Evolutionary conservation across 164 flowering plant genomes (phyloP), one percentile per base, ranked within the genome.

Genomic region (Santalum album): DNA sequence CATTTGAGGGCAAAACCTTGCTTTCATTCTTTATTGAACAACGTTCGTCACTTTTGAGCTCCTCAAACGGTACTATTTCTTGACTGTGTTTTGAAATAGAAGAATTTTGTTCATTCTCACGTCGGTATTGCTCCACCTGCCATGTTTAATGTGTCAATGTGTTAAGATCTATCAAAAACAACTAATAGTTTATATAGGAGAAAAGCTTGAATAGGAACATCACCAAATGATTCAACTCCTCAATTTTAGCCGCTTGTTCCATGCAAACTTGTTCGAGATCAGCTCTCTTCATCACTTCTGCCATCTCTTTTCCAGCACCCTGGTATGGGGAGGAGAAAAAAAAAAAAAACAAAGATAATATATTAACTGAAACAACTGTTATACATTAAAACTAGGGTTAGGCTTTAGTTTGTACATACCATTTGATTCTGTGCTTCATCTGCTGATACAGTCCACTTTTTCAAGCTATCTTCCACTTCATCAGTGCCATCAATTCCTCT

Each of bases 171-270:
- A 11, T 0, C 15, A 16, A 43, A 22, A 9, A 36, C 25, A n/a
- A n/a, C 40, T 6, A 12, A 24, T 17, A 32, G 35, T 16, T 14
- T 20, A 25, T 5, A 50, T 12, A 18, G 22, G 7, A 26, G 19
- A 25, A 29, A 25, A 12, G 12, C 18, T 29, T 50, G 29, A 49
- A 12, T 42, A 59, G 38, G 42, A 47, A 25, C 27, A 51, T 66
- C 61, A 87, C 98, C 87, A 75, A 63, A 36, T 18, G 61, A 55
- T 70, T 78, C 26, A 92, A 76, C 58, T 78, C 75, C 75, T 83
- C 85, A 51, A 88, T 86, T 77, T 82, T 75, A 39, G 84, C 73
- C 45, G 78, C 78, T 68, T 91, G 96, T 58, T 84, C 89, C 44
- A 49, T 70, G 54, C 95, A 86, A 46, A 80, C 40, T 49, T 45